Conservation (phyloP, 257 asterid species). For the Misopates orontium region DNA sequence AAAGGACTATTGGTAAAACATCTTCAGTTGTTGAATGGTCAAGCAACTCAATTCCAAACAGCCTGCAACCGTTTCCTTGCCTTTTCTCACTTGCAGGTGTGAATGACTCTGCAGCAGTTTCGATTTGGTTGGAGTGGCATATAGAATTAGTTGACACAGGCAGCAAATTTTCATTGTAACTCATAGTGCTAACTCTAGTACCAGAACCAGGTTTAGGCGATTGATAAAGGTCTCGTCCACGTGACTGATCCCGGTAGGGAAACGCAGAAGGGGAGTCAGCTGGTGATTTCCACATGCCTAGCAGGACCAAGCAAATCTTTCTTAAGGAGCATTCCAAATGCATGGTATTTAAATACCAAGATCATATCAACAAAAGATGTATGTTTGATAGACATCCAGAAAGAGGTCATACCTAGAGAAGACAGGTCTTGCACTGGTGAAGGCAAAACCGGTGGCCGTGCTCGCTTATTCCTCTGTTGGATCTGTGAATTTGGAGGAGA, state of each 20-base stretch:
- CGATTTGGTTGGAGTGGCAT: slow-evolving; percentile 47
- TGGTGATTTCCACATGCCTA: slow-evolving; percentile 75
- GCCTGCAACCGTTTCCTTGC: slow-evolving; percentile 68
- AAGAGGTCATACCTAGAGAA: slow-evolving; percentile 50
- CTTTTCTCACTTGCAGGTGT: slow-evolving; percentile 68
- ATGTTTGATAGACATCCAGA: slow-evolving; percentile 16
- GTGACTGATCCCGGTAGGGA: slow-evolving; percentile 50
- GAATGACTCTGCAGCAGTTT: slow-evolving; percentile 44
- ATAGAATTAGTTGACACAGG: slow-evolving; percentile 39
- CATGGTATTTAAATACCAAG: background rate
- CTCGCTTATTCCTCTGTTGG: slow-evolving; percentile 85
- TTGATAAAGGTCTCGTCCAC: slow-evolving; percentile 46
- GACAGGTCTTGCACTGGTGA: slow-evolving; percentile 66
- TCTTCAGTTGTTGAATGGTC: slow-evolving; percentile 59
- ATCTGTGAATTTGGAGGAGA: slow-evolving; percentile 69
- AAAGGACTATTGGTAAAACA: slow-evolving; percentile 36
- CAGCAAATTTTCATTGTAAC: slow-evolving; percentile 40
- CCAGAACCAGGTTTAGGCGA: slow-evolving; percentile 60
- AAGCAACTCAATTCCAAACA: slow-evolving; percentile 78
- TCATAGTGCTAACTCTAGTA: slow-evolving; percentile 41
- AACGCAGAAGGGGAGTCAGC: slow-evolving; percentile 55
- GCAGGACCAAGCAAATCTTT: slow-evolving; percentile 21
- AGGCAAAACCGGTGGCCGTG: slow-evolving; percentile 64
- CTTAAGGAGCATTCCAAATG: background rate
- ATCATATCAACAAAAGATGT: slow-evolving; percentile 3